A percentile compares a stretch with the other conserved stretches of the same genome.
Conservation (phyloP, 306 rosid species). For the Canavalia ensiformis region DNA sequence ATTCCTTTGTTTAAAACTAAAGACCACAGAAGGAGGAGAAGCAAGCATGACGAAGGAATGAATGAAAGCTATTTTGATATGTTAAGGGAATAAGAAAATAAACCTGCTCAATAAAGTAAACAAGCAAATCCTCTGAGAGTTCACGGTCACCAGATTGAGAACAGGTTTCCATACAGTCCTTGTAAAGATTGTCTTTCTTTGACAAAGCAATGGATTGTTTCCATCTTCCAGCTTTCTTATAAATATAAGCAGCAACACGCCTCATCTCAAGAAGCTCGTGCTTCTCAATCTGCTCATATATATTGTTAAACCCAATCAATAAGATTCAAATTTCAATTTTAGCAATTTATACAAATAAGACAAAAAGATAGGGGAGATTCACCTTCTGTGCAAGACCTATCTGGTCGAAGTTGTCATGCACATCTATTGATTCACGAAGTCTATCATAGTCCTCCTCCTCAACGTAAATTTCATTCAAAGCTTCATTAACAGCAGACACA, state of each 20-base stretch:
- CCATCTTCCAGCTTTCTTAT: constrained; percentile 92
- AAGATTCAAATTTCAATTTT: constrained; percentile 46
- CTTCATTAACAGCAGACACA: constrained; percentile 88
- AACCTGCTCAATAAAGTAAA: constrained; percentile 82
- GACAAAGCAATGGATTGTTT: constrained; percentile 90
- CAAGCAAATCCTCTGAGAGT: constrained; percentile 84
- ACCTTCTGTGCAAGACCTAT: constrained; percentile 92
- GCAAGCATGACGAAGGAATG: constrained; percentile 22
- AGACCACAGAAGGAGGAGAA: constrained; percentile 5
- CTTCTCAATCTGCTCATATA: constrained; percentile 73
- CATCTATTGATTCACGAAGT: constrained; percentile 83
- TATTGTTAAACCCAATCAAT: constrained; percentile 28
- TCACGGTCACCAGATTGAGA: constrained; percentile 89
- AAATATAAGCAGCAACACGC: constrained; percentile 87
- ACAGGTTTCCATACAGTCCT: constrained; percentile 92
- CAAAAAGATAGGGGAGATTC: not conserved
- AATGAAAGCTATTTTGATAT: not conserved
- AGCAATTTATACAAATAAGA: constrained; percentile 59
- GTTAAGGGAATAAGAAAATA: constrained; percentile 3
- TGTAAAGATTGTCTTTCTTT: constrained; percentile 88
- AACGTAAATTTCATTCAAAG: constrained; percentile 81
- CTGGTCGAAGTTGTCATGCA: constrained; percentile 86
- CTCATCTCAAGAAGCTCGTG: constrained; percentile 92
- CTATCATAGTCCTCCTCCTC: constrained; percentile 92
- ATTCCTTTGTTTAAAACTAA: not conserved